Evolutionary conservation across 2,329 filamentous ascomycete genomes (phyloP).

Genomic region (Fusarium nurragi): DNA sequence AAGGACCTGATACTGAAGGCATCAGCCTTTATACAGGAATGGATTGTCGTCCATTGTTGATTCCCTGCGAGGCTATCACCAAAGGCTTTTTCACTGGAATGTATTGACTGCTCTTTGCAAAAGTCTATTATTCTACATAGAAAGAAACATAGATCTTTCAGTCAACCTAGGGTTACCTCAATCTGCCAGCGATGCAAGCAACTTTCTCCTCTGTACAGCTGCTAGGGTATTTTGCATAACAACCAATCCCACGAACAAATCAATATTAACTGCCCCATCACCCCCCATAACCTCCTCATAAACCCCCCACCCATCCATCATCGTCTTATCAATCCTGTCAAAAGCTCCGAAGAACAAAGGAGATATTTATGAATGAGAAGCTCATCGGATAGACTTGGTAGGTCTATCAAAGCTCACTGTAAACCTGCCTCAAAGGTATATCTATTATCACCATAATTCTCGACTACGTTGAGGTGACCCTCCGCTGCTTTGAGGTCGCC

Average conservation of each 20-base stretch:
- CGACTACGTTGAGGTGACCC: constrained; percentile 45
- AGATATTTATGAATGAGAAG: constrained; percentile 17
- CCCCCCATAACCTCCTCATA: constrained; percentile 15
- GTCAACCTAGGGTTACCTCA: constrained; percentile 27
- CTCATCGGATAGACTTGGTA: neutral
- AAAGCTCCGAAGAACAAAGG: constrained; percentile 4
- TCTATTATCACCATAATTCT: constrained; percentile 39
- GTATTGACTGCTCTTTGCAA: neutral
- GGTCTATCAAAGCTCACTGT: neutral
- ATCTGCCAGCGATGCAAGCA: constrained; percentile 27
- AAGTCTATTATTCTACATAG: constrained; percentile 12
- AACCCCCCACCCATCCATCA: neutral
- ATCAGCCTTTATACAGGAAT: constrained; percentile 3
- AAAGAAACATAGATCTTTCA: constrained; percentile 20
- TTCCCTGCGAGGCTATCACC: neutral
- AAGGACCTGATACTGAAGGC: neutral
- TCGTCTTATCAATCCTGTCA: neutral
- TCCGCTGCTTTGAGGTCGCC: constrained; percentile 53
- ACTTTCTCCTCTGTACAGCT: constrained; percentile 31
- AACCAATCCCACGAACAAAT: constrained; percentile 25
- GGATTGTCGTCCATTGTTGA: neutral
- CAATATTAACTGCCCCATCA: constrained; percentile 11
- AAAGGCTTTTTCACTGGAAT: neutral
- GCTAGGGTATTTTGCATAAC: constrained; percentile 37
- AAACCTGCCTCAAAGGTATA: neutral